Evolutionary conservation across 495 filamentous ascomycete species (phyloP).

Genomic region (Penicillium steckii): DNA sequence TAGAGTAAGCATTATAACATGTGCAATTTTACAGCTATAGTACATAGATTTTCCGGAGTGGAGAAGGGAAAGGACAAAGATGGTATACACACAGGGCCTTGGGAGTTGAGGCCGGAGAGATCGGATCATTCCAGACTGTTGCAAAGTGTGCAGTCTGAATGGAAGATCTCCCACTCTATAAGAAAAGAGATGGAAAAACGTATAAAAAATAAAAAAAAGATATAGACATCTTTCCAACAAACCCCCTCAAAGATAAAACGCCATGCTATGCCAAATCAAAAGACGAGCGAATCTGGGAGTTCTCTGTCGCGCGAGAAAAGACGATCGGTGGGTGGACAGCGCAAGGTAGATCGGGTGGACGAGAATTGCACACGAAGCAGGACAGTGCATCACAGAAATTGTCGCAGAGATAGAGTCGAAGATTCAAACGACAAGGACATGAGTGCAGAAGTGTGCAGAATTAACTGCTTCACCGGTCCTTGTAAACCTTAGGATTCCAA

Average conservation of each 20-base stretch:
- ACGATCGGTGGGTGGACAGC: slow-evolving; percentile 1
- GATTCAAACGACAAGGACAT: not conserved
- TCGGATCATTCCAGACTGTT: slow-evolving; percentile 2
- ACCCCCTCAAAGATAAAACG: slow-evolving; percentile 35
- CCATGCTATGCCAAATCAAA: slow-evolving; percentile 51
- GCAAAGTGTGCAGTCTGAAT: slow-evolving; percentile 8
- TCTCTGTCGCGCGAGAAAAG: slow-evolving; percentile 1
- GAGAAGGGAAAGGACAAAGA: slow-evolving; percentile 17
- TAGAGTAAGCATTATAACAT: slow-evolving; percentile 15
- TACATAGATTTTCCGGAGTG: slow-evolving; percentile 30
- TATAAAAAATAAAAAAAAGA: not conserved
- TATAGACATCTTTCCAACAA: slow-evolving; percentile 25
- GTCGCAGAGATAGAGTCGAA: slow-evolving; percentile 4
- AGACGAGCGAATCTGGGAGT: slow-evolving; percentile 13
- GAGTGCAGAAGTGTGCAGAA: not conserved
- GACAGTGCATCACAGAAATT: too few relatives aligned
- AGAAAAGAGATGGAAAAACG: slow-evolving; percentile 1
- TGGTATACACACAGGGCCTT: slow-evolving; percentile 29
- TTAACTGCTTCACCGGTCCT: slow-evolving; percentile 62
- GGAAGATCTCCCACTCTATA: slow-evolving; percentile 23
- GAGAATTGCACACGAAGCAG: too few relatives aligned
- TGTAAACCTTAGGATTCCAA: slow-evolving; percentile 93
- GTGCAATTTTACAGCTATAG: slow-evolving; percentile 30
- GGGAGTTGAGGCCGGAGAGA: slow-evolving; percentile 13
- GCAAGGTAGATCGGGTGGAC: not conserved